These are phyloP conservation scores for Plasmodium adleri DNA, from an alignment of 169 alveolate genomes.

Conservation along the genomic window DNA sequence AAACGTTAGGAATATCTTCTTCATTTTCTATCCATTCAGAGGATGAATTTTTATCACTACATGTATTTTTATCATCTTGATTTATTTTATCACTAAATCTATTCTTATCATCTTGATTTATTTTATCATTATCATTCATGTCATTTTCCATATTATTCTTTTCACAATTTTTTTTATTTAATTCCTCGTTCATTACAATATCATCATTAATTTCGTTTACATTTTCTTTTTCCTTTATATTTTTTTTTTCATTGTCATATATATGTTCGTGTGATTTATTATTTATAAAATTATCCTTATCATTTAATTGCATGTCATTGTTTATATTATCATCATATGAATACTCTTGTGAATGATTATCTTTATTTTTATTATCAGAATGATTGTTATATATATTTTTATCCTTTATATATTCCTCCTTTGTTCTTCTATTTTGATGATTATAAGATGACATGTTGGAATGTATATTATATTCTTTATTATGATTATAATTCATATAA, in stretches of 20 bases:
- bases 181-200: not conserved
- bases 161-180: not conserved
- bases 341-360: too few species aligned
- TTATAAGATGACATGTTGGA: too few species aligned
- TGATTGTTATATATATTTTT: too few species aligned
- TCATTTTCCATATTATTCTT: not conserved
- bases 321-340: not conserved
- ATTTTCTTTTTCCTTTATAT: not conserved
- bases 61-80: not conserved
- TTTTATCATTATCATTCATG: not conserved
- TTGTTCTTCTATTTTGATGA: too few species aligned
- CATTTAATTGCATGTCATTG: not conserved
- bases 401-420: too few species aligned
- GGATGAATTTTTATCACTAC: not conserved
- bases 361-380: too few species aligned
- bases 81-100: not conserved
- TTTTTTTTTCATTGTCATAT: not conserved
- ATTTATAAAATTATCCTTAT: not conserved
- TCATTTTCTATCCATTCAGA: slow-evolving; percentile 57
- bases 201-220: not conserved
- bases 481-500: not conserved
- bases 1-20: slow-evolving; percentile 68
- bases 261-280: not conserved
- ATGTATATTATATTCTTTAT: not conserved
- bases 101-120: not conserved